Base-by-base conservation (phyloP, 768 basidiomycete species). In the Leccinum truebloodii region DNA sequence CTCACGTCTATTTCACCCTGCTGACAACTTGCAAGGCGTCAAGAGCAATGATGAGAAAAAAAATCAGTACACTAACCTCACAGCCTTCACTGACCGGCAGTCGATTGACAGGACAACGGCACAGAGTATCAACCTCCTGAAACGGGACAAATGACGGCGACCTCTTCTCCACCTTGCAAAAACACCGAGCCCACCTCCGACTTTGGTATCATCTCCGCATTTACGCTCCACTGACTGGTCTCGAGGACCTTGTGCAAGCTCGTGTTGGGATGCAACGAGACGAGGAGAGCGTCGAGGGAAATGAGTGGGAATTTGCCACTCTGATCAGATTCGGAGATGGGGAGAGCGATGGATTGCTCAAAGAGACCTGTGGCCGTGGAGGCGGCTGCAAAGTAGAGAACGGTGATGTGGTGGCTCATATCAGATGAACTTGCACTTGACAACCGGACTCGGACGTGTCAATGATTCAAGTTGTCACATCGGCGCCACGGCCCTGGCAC, bases 61-160 rank as follows among this genome's bases (percentile, higher is more conserved):
- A 10, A 18, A 20, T n/a, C 8, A 56, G 10, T 22, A 3, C 22
- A 6, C 2, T 9, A 2, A 14, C 14, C 30, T 34, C 55, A 24
- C n/a, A 18, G 6, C 6, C n/a, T 9, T 14, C 28, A 1, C 32
- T 13, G 18, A 26, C 12, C 8, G 24, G 14, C 20, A 6, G 28
- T 28, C 28, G 7, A 28, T 30, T 30, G 30, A 30, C 30, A 30
- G 9, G 13, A 34, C 46, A 24, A 12, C 2, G 30, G 34, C n/a
- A n/a, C 34, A 41, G 10, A 34, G 32, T 13, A 44, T 70, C 59
- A 92, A 34, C 91, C 91, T 5, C 92, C 91, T 55, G 89, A 90
- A 0, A 93, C 90, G 12, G 89, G 91, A 64, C 88, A 88, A 46
- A 94, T 93, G 26, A 93, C 80, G 14, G 86, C 90, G 8, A 92